Percentiles rank a stretch among this genome's conserved stretches.
Evolutionary conservation across 2,329 filamentous ascomycete species (phyloP).

Genomic region (Diaporthe citrichinensis): DNA sequence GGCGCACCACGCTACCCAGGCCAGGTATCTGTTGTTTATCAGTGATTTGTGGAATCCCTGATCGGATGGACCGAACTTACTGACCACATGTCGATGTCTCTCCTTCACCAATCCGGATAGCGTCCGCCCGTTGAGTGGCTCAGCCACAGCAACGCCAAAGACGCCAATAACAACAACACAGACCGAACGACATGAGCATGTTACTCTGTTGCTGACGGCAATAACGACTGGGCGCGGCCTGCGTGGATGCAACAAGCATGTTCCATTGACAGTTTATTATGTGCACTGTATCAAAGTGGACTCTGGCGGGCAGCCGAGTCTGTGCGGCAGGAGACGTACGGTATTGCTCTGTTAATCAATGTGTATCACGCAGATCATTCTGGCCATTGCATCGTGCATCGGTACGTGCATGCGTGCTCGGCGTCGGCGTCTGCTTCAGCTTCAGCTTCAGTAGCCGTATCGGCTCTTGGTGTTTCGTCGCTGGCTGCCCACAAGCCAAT

Average conservation of each 20-base stretch:
- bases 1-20: background rate
- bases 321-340: background rate
- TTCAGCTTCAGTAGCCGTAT: background rate
- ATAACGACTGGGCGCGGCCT: background rate
- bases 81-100: slow-evolving; percentile 1
- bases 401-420: background rate
- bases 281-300: background rate
- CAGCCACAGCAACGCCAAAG: background rate
- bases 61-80: slow-evolving; percentile 27
- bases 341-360: background rate
- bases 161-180: background rate
- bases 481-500: background rate
- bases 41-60: background rate
- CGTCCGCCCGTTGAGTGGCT: slow-evolving; percentile 10
- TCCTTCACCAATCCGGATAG: slow-evolving; percentile 5
- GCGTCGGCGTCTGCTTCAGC: background rate
- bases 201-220: background rate
- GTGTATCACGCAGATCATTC: background rate
- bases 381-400: background rate
- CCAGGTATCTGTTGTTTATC: background rate
- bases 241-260: background rate
- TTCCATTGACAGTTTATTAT: background rate
- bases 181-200: background rate
- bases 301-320: background rate
- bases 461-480: background rate